Evolutionary conservation across 108 stramenopile genomes (phyloP), one percentile per base, ranked within the genome.

Genomic region (Schizochytrium sp.): DNA sequence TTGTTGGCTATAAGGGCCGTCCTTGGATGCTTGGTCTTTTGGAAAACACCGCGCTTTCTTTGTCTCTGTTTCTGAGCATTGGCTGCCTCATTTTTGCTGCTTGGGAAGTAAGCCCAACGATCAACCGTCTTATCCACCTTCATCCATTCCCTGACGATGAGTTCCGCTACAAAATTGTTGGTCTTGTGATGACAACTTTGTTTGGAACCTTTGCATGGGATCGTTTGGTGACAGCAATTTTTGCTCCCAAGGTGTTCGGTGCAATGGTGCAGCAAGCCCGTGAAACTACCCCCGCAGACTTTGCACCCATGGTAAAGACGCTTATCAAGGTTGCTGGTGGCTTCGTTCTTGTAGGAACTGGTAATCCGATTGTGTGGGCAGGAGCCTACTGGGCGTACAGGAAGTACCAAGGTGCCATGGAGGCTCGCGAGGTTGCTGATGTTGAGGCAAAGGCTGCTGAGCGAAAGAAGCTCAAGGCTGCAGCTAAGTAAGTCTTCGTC

Each of bases 21-120:
- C 99, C 99, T 12, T 99, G 97, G 93, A 99, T 99, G 99, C 97
- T 95, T 2, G 99, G 99, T n/a, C 89, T 99, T 87, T 93, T 96
- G 5, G 97, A 98, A 91, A 98, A 99, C 90, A 93, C 94, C 17
- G 96, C 98, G 19, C 94, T 99, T 46, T 91, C 98, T 15, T 98
- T 95, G 94, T 97, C 96, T 92, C 92, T 98, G 59, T 93, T 93
- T 88, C 57, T 93, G 87, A 72, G 89, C 61, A 92, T 92, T 61
- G 88, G 90, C 17, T 92, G 91, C 50, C 89, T 96, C n/a, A 95
- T 95, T 46, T 96, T 96, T 95, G 96, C 96, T 92, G 96, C 97
- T 44, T 96, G 95, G 59, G 96, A 96, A 87, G 91, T 94, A 40
- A 93, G 96, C 61, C 96, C 96, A 17, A 95, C 96, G 46, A 93